Base-by-base conservation (phyloP, 305 asterid species). In the Fraxinus angustifolia region DNA sequence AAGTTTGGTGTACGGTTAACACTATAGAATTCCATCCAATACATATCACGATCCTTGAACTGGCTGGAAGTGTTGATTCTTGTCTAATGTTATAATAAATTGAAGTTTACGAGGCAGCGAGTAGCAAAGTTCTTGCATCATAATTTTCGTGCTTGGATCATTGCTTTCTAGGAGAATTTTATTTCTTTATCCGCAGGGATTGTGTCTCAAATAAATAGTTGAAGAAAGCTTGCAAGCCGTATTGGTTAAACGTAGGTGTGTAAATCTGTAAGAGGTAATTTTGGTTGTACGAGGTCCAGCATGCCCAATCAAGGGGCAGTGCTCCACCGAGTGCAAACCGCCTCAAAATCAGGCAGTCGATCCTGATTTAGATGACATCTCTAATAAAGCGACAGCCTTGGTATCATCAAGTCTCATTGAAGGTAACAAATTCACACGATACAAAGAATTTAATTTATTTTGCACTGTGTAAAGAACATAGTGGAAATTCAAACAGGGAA, bases 381-480 rank as follows among this genome's bases (percentile, higher is more conserved):
- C 30, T 21, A 2, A 33, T 60, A 1, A 56, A n/a, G 26, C 1
- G 14, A 17, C 12, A n/a, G 67, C 28, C 17, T 60, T 2, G 11
- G 62, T 35, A 36, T 23, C 82, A 67, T 56, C 38, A 35, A 40
- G 34, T 82, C 19, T 8, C 7, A n/a, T 1, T n/a, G 75, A 78
- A 77, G 28, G 3, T 17, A 75, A 38, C 16, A 10, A 82, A 14
- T 68, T 30, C 17, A 4, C 17, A 11, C 2, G 40, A 68, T 14
- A 30, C 23, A 82, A 67, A 42, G 53, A 42, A 30, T 76, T 38
- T 76, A 3, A 8, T 53, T 79, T 82, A 82, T 58, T 85, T 82
- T 31, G 50, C 71, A 82, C 45, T 30, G 33, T 58, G 79, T 76
- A 48, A 56, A 53, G 11, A 48, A 28, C 3, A 16, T 26, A 82